Conservation (phyloP, 1,284 basidiomycete species). For the Moesziomyces aphidis region DNA sequence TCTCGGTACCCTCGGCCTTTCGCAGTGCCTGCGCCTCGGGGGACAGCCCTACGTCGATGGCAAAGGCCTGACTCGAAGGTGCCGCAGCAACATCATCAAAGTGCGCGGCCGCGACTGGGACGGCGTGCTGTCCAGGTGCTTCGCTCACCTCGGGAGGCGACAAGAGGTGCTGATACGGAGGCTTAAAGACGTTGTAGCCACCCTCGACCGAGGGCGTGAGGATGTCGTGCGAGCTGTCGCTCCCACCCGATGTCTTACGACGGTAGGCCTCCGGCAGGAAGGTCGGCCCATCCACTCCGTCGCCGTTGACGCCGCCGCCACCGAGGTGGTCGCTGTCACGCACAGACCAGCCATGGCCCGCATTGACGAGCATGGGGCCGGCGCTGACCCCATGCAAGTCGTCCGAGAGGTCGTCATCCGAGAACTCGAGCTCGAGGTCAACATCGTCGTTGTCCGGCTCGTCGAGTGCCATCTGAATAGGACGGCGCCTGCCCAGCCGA, state of each 20-base stretch:
- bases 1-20: constrained; percentile 24
- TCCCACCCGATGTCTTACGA: constrained; percentile 34
- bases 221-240: constrained; percentile 39
- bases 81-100: constrained; percentile 5
- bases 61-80: constrained; percentile 26
- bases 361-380: constrained; percentile 45
- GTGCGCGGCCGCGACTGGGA: background rate
- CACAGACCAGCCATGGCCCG: constrained; percentile 50
- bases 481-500: constrained; percentile 36
- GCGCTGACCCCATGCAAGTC: constrained; percentile 17
- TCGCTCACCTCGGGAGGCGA: constrained; percentile 10
- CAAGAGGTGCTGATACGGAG: constrained; percentile 51
- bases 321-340: constrained; percentile 7
- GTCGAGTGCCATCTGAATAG: constrained; percentile 12
- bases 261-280: constrained; percentile 29
- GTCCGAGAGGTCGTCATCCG: constrained; percentile 55
- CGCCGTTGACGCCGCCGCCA: background rate
- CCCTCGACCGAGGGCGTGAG: constrained; percentile 62
- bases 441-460: constrained; percentile 34
- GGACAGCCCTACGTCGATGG: constrained; percentile 33
- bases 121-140: background rate
- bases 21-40: constrained; percentile 37
- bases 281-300: constrained; percentile 3
- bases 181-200: constrained; percentile 62
- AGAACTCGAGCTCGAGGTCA: constrained; percentile 52